These are phyloP conservation scores for Gracilaria domingensis DNA, from an alignment of 23 red algal genomes.

Conservation along the genomic window DNA sequence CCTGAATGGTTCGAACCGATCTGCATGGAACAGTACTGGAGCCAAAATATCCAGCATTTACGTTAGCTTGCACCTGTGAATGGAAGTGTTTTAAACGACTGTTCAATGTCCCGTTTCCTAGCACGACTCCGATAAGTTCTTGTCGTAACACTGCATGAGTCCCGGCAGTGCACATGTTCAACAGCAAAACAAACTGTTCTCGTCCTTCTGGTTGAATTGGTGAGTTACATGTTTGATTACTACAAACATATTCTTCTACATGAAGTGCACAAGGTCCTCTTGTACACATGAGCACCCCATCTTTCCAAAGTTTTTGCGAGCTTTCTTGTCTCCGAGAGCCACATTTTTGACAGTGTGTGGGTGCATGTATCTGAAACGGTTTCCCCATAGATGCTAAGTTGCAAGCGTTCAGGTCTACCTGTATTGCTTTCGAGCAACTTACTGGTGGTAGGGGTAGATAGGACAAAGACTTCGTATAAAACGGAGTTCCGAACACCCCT, in stretches of 20 bases:
- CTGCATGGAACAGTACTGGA: not conserved
- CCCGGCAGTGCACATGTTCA: not conserved
- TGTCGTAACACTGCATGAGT: constrained; percentile 2
- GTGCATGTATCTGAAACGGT: not conserved
- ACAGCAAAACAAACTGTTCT: not conserved
- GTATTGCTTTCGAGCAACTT: not conserved
- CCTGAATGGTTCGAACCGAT: not conserved
- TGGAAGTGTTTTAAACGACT: not conserved
- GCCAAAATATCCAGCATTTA: not conserved
- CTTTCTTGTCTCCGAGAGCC: not conserved
- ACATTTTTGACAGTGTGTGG: not conserved
- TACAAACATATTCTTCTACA: not conserved
- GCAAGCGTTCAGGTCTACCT: not conserved
- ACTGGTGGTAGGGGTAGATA: not conserved
- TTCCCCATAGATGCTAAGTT: not conserved
- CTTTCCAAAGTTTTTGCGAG: not conserved
- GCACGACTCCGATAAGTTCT: not conserved
- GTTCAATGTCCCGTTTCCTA: not conserved
- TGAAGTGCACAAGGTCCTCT: not conserved
- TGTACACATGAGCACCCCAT: constrained; percentile 11
- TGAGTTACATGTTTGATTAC: not conserved
- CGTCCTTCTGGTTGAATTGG: not conserved
- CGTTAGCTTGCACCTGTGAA: not conserved
- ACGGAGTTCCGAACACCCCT: not conserved
- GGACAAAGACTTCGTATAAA: not conserved